phyloP scores from a whole-genome alignment of 1,139 yeast species.

The Kluyveromyces marxianus region DNA sequence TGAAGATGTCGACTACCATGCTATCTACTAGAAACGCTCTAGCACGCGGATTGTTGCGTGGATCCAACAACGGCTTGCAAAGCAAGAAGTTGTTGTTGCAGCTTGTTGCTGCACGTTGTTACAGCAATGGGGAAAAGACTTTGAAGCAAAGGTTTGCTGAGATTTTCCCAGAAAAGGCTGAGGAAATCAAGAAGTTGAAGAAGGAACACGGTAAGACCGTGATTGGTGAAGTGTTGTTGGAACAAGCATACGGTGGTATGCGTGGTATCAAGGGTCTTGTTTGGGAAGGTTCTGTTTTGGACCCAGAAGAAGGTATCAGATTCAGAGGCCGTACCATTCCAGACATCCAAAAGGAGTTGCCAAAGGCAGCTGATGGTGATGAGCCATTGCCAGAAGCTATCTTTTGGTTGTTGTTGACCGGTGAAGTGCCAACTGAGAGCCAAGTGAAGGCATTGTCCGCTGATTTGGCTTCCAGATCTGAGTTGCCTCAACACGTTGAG shows the following conservation, averaged over 20 bases:
- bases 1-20: conserved; percentile 2
- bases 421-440: conserved; percentile 50
- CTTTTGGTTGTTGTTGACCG: conserved; percentile 57
- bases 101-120: conserved; percentile 23
- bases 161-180: conserved; percentile 84
- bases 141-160: conserved; percentile 91
- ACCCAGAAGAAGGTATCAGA: conserved; percentile 96
- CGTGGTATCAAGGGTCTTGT: conserved; percentile 96
- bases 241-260: conserved; percentile 99
- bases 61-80: conserved; percentile 6
- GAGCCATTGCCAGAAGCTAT: conserved; percentile 68
- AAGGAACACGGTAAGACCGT: conserved; percentile 82
- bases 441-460: conserved; percentile 47
- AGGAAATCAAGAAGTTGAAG: conserved; percentile 83
- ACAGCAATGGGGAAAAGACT: conserved; percentile 41
- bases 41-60: conserved; percentile 9
- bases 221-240: conserved; percentile 88
- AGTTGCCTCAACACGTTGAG: conserved; percentile 47
- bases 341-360: conserved; percentile 85
- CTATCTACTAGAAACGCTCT: conserved; percentile 10
- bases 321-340: conserved; percentile 98
- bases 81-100: conserved; percentile 6
- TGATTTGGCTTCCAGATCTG: conserved; percentile 52
- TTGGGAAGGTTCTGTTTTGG: conserved; percentile 99
- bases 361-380: conserved; percentile 72